A percentile compares a stretch with the other conserved stretches of the same genome.
Evolutionary conservation across 371 early-diverging fungal species (phyloP).

Genomic region (Batrachochytrium dendrobatidis): DNA sequence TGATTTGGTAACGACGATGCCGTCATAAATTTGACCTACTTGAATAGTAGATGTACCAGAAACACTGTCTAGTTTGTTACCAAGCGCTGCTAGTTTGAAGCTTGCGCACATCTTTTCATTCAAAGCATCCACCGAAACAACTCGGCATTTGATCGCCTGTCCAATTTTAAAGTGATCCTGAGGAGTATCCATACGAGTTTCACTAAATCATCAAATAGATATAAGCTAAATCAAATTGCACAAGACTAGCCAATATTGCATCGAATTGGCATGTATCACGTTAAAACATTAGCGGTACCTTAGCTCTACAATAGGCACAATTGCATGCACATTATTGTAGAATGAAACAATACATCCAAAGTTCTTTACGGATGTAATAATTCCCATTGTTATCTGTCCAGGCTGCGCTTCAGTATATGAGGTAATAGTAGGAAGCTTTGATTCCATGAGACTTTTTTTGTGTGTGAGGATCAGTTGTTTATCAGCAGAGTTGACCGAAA

Average conservation of each 20-base stretch:
- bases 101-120: slow-evolving; percentile 48
- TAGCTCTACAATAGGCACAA: slow-evolving; percentile 62
- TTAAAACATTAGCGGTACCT: too few relatives aligned
- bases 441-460: slow-evolving; percentile 71
- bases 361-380: slow-evolving; percentile 49
- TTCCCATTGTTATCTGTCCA: slow-evolving; percentile 58
- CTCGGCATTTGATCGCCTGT: slow-evolving; percentile 71
- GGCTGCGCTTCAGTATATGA: slow-evolving; percentile 48
- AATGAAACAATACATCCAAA: slow-evolving; percentile 70
- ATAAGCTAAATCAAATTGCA: neutral
- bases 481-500: slow-evolving; percentile 46
- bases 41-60: neutral
- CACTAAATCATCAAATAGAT: slow-evolving; percentile 13
- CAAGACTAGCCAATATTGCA: neutral
- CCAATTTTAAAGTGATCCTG: slow-evolving; percentile 55
- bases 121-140: slow-evolving; percentile 51
- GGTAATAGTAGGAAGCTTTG: slow-evolving; percentile 56
- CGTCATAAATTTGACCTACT: too few relatives aligned
- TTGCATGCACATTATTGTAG: slow-evolving; percentile 63
- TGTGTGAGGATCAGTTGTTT: slow-evolving; percentile 61
- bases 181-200: slow-evolving; percentile 28
- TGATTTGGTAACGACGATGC: neutral
- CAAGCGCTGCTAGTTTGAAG: slow-evolving; percentile 37
- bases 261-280: too few relatives aligned
- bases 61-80: slow-evolving; percentile 21